Percentiles rank a stretch among this genome's conserved stretches.
Conservation (phyloP, 2,329 filamentous ascomycete genomes). For the Byssochlamys sp. region DNA sequence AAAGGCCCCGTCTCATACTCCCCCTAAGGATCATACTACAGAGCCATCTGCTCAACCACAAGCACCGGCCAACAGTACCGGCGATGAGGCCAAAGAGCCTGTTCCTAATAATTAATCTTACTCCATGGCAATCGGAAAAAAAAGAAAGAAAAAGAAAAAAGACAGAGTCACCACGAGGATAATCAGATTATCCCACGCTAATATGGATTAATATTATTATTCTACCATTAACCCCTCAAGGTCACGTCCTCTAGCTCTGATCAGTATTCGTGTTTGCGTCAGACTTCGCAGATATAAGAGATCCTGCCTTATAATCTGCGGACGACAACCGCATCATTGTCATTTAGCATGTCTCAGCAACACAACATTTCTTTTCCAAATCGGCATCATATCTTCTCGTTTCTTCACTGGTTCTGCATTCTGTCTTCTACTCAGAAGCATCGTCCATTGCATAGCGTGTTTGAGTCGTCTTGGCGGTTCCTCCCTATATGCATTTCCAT, state of each 20-base stretch:
- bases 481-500: conserved; percentile 8
- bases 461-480: not conserved
- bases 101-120: not conserved
- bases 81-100: not conserved
- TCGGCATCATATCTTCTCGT: not conserved
- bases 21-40: not conserved
- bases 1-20: not conserved
- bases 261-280: not conserved
- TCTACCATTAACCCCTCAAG: not conserved
- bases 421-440: not conserved
- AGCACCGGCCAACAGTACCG: not conserved
- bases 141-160: not conserved
- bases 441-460: not conserved
- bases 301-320: not conserved
- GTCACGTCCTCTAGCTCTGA: not conserved
- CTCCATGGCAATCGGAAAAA: not conserved
- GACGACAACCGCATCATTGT: not conserved
- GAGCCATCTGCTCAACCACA: not conserved
- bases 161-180: not conserved
- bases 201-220: not conserved
- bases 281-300: not conserved
- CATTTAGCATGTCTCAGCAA: not conserved
- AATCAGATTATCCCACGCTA: not conserved
- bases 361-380: not conserved
- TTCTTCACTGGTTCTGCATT: not conserved